Base-by-base conservation (phyloP, 2,329 filamentous ascomycete species). In the Exophiala oligosperma region DNA sequence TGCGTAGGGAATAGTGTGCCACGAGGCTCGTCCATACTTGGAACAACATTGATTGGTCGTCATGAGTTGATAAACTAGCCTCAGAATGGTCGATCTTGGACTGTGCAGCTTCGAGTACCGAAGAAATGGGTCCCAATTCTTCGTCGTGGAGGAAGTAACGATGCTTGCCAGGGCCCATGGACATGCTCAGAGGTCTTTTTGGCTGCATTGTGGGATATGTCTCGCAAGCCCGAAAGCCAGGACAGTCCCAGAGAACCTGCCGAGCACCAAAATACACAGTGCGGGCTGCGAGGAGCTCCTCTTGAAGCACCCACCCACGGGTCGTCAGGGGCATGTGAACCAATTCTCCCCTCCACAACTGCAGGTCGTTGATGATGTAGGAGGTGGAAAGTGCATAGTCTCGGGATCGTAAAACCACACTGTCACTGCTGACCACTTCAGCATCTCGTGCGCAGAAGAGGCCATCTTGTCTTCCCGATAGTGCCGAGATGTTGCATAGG, bases 241-340 rank as follows among this genome's bases (percentile, higher is more conserved):
- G 11, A 38, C 76, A 78, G 44, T 75, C 74, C 67, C 69, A 78
- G 23, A 77, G 74, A 1, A 71, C 69, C 56, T 77, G 72, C 0
- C 57, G 57, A 1, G 67, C 41, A 0, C 73, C 70, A 56, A 75
- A 78, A 47, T 71, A 73, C 11, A 78, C 71, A 0, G 70, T 72
- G 8, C 76, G 66, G 7, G 70, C 67, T 0, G 74, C 69, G 1
- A 78, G 60, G 0, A 68, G 70, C n/a, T 70, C 64, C 55, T 77
- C 76, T 56, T 77, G 75, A 3, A 76, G 44, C 0, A 76, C 74
- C 76, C 75, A 77, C 0, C 71, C 75, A 2, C 75, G 65, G 4
- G 56, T 61, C 52, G 69, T 74, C 2, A 78, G 60, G 21, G 59
- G 59, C 43, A 51, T 57, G 32, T 60, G 54, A 32, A 57, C 24